Percentiles rank a stretch among this genome's conserved stretches.
Evolutionary conservation across 345 rosid genomes (phyloP).

Genomic region (Atalantia buxifolia): DNA sequence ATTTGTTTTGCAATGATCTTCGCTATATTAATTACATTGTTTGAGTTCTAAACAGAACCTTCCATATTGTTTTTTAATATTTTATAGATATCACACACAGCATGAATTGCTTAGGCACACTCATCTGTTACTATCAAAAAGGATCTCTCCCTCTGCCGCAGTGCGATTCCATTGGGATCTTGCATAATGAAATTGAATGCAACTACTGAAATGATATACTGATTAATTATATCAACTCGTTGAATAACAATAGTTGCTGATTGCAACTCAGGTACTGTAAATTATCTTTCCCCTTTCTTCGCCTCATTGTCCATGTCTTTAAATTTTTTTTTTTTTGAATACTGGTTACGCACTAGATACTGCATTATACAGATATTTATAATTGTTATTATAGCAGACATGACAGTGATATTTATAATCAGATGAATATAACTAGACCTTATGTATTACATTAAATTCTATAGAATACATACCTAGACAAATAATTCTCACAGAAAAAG

Average conservation of each 20-base stretch:
- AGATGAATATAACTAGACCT: no score
- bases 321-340: no score
- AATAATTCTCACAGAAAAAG: no score
- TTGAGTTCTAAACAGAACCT: neutral
- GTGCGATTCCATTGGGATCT: conserved; percentile 97
- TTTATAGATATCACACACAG: conserved; percentile 79
- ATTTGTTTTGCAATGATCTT: neutral
- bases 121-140: conserved; percentile 69
- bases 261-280: conserved; percentile 11
- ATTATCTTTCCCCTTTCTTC: neutral
- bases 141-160: conserved; percentile 95
- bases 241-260: conserved; percentile 12
- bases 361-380: no score
- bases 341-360: no score
- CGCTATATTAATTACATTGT: conserved; percentile 1
- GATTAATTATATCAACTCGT: conserved; percentile 17
- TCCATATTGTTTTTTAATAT: conserved; percentile 2
- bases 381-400: no score
- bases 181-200: conserved; percentile 97
- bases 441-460: no score
- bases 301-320: neutral
- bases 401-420: no score
- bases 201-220: conserved; percentile 79
- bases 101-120: conserved; percentile 92
- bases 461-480: no score